Conservation (phyloP, 164 flowering plant species). For the Dillenia suffruticosa region DNA sequence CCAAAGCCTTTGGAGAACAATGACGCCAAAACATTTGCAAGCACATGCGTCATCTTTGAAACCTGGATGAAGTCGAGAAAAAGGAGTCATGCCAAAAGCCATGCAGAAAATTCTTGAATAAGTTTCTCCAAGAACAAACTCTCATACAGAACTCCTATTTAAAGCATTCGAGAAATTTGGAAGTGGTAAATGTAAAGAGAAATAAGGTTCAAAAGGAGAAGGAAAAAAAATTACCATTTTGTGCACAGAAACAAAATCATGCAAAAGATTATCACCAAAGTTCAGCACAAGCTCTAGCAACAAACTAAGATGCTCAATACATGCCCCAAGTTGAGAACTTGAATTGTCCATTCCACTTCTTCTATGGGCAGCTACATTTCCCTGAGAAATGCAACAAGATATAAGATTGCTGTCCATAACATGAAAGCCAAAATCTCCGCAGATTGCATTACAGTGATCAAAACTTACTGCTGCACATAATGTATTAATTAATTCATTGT, state of each 20-base stretch:
- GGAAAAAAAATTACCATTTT: conserved; percentile 44
- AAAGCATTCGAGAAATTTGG: too few relatives aligned
- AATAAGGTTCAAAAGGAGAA: background rate
- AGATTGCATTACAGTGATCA: background rate
- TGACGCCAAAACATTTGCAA: conserved; percentile 60
- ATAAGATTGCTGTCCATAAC: conserved; percentile 1
- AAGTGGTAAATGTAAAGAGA: too few relatives aligned
- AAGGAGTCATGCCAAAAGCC: background rate
- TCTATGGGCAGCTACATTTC: conserved; percentile 29
- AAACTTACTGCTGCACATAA: conserved; percentile 46
- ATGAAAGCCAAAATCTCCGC: background rate
- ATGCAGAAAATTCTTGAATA: background rate
- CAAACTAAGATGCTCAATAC: conserved; percentile 30
- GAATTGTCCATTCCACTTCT: conserved; percentile 15
- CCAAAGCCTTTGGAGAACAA: conserved; percentile 75
- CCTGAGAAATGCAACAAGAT: conserved; percentile 31
- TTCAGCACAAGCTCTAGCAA: conserved; percentile 36
- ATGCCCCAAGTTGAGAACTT: conserved; percentile 22
- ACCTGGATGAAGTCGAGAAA: conserved; percentile 39
- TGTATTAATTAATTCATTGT: conserved; percentile 32
- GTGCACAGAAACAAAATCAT: conserved; percentile 56
- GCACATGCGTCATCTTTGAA: conserved; percentile 50
- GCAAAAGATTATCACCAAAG: conserved; percentile 55
- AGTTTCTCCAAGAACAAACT: too few relatives aligned
- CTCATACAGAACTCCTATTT: too few relatives aligned